Evolutionary conservation across 2,329 filamentous ascomycete genomes (phyloP), one percentile per base, ranked within the genome.

Genomic region (Aspergillus amoenus): DNA sequence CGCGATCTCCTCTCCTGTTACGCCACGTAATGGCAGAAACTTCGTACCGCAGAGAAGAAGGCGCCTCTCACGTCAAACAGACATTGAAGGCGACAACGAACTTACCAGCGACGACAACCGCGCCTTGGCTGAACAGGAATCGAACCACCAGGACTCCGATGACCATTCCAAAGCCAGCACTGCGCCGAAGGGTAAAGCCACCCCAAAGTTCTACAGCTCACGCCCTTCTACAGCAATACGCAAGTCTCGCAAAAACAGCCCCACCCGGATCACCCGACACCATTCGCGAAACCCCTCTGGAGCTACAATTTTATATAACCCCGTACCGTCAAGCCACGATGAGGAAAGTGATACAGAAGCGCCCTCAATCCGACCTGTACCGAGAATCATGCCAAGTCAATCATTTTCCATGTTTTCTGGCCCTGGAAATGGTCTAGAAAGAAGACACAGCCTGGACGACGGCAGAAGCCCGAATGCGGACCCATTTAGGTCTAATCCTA

Each of bases 1-100:
- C 64, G 58, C 69, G 62, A 64, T 59, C 24, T 65, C 70, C 44
- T 65, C 73, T 40, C 72, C 68, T 17, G 72, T 68, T 27, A 70
- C 74, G 11, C 76, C 76, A 41, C 74, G 74, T 17, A 67, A 73
- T 39, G 55, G 60, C 24, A 60, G 66, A 44, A 56, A 55, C 8
- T 59, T 68, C 64, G 62, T 66, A 9, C 64, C 62, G 5, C 64
- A 72, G n/a, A 72, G 68, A 51, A 73, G 70, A 45, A 70, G 79
- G 56, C 72, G 81, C 57, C 61, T 79, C 41, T 76, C 81, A 43
- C 81, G 77, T 67, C 86, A 92, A 57, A 92, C 90, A 0, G 91
- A 94, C 67, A 90, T 88, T 6, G 91, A 96, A 69, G 91, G 91
- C 0, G 93, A 97, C 66, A 93, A 96, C 66, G 93, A 97, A 72